These are phyloP conservation scores for Lizonia empirigonia DNA, from an alignment of 2,329 filamentous ascomycete species.

Conservation along the genomic window DNA sequence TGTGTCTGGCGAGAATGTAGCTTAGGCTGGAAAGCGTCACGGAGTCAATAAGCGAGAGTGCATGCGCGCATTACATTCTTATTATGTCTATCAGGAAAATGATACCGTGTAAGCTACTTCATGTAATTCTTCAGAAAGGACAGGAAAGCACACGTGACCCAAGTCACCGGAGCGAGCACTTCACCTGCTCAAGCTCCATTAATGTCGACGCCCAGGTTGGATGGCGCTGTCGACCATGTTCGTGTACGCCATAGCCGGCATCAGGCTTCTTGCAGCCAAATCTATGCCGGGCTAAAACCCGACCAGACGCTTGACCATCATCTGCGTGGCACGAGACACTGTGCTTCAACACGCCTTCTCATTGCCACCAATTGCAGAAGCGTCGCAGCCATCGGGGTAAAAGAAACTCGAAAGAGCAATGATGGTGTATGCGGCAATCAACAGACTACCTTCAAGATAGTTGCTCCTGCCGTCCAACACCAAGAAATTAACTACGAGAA, in stretches of 20 bases:
- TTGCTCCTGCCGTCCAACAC: constrained; percentile 83
- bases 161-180: constrained; percentile 11
- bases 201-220: constrained; percentile 7
- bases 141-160: not conserved
- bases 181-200: constrained; percentile 12
- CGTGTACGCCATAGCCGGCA: not conserved
- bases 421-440: constrained; percentile 80
- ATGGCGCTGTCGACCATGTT: not conserved
- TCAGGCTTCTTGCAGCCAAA: not conserved
- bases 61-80: not conserved
- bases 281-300: constrained; percentile 4
- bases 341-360: constrained; percentile 18
- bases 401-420: constrained; percentile 66
- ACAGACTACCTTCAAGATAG: constrained; percentile 76
- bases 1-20: no score
- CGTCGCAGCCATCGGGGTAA: constrained; percentile 52
- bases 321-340: constrained; percentile 9
- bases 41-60: not conserved
- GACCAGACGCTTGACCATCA: constrained; percentile 8
- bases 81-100: not conserved
- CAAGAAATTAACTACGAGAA: constrained; percentile 84
- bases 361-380: constrained; percentile 53
- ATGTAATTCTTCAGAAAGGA: not conserved
- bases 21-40: not conserved
- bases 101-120: constrained; percentile 1